phyloP scores from a whole-genome alignment of 768 basidiomycete species.

The Cantharellus cinnabarinus region DNA sequence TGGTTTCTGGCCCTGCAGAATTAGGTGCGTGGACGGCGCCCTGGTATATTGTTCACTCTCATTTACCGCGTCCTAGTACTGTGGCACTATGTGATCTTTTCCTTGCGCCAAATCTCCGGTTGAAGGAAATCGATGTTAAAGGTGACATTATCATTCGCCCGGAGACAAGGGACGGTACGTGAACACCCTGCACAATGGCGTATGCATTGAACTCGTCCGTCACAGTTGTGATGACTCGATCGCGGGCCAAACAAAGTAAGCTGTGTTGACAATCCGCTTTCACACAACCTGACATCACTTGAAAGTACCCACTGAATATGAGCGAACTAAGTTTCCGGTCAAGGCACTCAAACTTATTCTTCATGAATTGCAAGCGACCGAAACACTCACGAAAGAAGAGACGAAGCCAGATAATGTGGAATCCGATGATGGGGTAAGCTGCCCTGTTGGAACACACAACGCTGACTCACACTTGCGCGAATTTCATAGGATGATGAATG shows the following conservation, averaged over 20 bases:
- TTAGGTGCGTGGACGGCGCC: conserved; percentile 25
- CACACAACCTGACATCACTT: no score
- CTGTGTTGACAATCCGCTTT: conserved; percentile 3
- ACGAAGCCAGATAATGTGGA: conserved; percentile 36
- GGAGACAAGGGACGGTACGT: conserved; percentile 63
- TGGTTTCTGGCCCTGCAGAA: conserved; percentile 79
- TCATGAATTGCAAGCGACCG: conserved; percentile 61
- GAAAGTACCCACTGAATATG: conserved; percentile 70
- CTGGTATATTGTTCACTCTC: neutral
- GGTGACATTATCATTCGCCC: conserved; percentile 78
- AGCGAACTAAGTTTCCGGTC: conserved; percentile 67
- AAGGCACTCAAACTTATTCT: conserved; percentile 83
- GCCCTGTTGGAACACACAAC: no score
- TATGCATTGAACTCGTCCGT: neutral
- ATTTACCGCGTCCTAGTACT: conserved; percentile 22
- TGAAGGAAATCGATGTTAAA: conserved; percentile 58
- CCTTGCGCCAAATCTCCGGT: conserved; percentile 36
- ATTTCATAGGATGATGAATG: conserved; percentile 63
- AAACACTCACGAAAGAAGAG: conserved; percentile 44
- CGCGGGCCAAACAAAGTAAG: conserved; percentile 70
- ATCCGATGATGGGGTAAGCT: conserved; percentile 34
- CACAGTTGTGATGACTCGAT: conserved; percentile 90
- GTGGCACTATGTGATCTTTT: conserved; percentile 65
- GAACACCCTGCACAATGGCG: neutral
- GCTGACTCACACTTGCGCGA: neutral